Conservation (phyloP, 306 rosid species). For the Argentina anserina region DNA sequence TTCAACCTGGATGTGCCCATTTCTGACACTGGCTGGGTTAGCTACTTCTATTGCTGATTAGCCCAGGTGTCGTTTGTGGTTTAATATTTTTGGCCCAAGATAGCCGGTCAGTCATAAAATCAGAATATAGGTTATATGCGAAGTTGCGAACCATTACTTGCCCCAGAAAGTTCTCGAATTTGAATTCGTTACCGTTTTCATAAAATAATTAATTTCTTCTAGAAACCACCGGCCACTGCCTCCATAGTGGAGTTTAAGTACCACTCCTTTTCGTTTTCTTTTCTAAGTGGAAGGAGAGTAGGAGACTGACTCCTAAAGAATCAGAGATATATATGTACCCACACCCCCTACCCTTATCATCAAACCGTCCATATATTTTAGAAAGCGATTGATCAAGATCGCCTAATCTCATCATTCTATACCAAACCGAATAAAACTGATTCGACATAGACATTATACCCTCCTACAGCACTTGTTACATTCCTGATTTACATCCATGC, state of each 20-base stretch:
- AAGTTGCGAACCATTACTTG: too few relatives aligned
- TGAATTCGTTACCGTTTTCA: neutral
- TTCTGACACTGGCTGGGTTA: too few relatives aligned
- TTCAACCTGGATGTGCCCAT: too few relatives aligned
- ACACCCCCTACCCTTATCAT: neutral
- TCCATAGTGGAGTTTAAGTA: neutral
- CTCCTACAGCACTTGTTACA: neutral
- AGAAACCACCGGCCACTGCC: neutral
- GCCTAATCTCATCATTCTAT: neutral
- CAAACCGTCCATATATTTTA: constrained; percentile 16
- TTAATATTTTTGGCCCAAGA: too few relatives aligned
- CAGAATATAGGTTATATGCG: too few relatives aligned
- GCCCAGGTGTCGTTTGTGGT: too few relatives aligned
- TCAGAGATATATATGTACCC: neutral
- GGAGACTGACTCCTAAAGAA: neutral
- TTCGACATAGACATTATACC: neutral
- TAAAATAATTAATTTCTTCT: neutral
- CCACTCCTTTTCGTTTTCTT: neutral
- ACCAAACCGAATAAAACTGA: neutral
- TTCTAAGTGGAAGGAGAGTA: neutral
- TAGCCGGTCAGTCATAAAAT: too few relatives aligned
- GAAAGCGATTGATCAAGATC: neutral
- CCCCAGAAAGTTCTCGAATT: neutral
- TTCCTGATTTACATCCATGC: neutral
- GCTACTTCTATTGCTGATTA: too few relatives aligned